Evolutionary conservation across 2,329 filamentous ascomycete species (phyloP), one percentile per base, ranked within the genome.

Genomic region (Myriosclerotinia duriaeana): DNA sequence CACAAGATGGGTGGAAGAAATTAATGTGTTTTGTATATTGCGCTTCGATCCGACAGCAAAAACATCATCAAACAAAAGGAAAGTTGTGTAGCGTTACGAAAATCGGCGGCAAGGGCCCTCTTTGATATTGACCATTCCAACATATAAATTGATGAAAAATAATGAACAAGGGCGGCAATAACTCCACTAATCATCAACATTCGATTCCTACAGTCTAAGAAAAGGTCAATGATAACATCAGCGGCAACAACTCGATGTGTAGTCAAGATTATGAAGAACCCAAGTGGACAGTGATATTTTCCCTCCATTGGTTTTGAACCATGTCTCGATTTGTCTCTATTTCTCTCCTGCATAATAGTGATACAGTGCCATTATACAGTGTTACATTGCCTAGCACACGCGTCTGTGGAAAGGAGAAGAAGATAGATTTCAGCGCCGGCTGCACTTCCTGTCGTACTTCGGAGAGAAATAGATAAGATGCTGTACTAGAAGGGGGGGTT

Each of bases 391-490:
- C 20, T 15, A 17, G 30, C 6, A 36, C 56, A 38, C 56, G 44
- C 30, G 44, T 50, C 20, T 50, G 56, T 42, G 42, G 56, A 48
- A 34, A 36, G 26, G 34, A 36, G 44, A 60, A 36, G 30, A 48
- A 58, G 48, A 36, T 48, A 48, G 44, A 48, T 46, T 50, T 48
- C 44, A 11, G 30, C 56, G 30, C 42, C 44, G n/a, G 58, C 30
- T 50, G 20, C 30, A 50, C 44, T 15, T 38, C 20, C 44, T 26
- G 20, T 50, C 20, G 44, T 60, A 26, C 42, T 50, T 50, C 44
- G 58, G 58, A 60, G 56, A 50, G 50, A 60, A 60, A 60, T 2
- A 2, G 56, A 50, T 50, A 50, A 60, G 56, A 38, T 60, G 3
- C 42, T 59, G 26, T 26, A 26, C 26, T 26, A n/a, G 26, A 26